Conservation (phyloP, 202 grass and related monocot genomes). For the Panicum virgatum region DNA sequence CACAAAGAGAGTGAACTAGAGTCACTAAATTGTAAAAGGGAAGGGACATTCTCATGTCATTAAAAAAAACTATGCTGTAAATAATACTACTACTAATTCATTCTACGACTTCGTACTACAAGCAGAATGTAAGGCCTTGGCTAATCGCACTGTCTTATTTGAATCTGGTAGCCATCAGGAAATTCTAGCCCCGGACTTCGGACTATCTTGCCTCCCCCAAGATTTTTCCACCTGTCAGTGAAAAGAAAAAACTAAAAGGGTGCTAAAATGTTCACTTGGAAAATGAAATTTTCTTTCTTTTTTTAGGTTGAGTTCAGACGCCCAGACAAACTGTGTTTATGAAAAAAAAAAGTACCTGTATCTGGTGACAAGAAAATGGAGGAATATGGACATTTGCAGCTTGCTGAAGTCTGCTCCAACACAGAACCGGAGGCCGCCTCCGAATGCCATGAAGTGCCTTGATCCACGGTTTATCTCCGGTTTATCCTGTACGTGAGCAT, state of each 20-base stretch:
- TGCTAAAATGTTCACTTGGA: background rate
- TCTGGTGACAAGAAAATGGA: conserved; percentile 21
- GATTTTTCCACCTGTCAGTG: conserved; percentile 48
- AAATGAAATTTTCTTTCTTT: no score
- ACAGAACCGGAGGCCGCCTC: conserved; percentile 57
- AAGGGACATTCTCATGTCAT: background rate
- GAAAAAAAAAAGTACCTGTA: background rate
- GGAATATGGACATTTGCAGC: conserved; percentile 35
- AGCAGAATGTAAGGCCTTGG: background rate
- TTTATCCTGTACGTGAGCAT: conserved; percentile 40
- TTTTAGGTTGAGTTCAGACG: background rate
- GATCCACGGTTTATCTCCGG: conserved; percentile 47
- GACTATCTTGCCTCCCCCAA: conserved; percentile 58
- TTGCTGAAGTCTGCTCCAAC: conserved; percentile 65
- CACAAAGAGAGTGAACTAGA: background rate
- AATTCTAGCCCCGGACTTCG: conserved; percentile 64
- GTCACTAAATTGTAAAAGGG: no score
- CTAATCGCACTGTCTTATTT: conserved; percentile 41
- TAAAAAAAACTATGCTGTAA: background rate
- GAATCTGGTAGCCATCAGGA: conserved; percentile 57
- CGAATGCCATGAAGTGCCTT: conserved; percentile 65
- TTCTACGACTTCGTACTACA: background rate
- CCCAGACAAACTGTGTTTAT: background rate
- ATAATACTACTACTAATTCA: no score
- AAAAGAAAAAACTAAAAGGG: background rate